Conservation (phyloP, 73 alveolate genomes). For the Tetrahymena borealis region DNA sequence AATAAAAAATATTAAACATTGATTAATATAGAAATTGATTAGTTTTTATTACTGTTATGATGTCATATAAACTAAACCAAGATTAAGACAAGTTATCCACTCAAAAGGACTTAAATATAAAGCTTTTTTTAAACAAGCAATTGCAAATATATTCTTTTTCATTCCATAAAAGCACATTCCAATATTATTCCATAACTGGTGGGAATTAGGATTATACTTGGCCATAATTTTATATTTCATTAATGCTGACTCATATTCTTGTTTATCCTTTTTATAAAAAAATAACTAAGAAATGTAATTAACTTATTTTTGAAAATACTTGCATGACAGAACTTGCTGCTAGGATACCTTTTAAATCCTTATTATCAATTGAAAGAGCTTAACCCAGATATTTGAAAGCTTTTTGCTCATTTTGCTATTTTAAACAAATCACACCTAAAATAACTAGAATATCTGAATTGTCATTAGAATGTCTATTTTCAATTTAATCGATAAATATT, state of each 20-base stretch:
- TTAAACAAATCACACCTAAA: conserved; percentile 50
- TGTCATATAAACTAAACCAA: conserved; percentile 61
- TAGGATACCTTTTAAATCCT: conserved; percentile 54
- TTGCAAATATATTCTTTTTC: conserved; percentile 51
- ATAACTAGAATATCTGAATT: conserved; percentile 42
- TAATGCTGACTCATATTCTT: conserved; percentile 47
- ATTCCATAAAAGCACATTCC: conserved; percentile 64
- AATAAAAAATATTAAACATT: neutral
- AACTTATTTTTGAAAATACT: neutral
- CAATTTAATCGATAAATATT: neutral
- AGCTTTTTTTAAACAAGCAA: conserved; percentile 63
- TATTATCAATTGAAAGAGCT: conserved; percentile 42
- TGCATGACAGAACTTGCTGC: conserved; percentile 48
- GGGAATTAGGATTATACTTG: conserved; percentile 56
- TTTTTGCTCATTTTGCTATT: conserved; percentile 46
- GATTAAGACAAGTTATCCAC: conserved; percentile 59
- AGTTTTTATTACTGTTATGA: conserved; percentile 26
- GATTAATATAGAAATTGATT: neutral
- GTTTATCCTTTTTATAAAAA: conserved; percentile 15
- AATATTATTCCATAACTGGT: conserved; percentile 66
- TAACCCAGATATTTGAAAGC: conserved; percentile 48
- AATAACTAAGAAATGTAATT: no score
- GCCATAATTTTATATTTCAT: conserved; percentile 36
- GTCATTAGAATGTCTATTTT: neutral
- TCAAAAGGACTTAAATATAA: conserved; percentile 72